Evolutionary conservation across 106 monocot species (phyloP), one percentile per base, ranked within the genome.

Genomic region (Apostasia shenzhenica): DNA sequence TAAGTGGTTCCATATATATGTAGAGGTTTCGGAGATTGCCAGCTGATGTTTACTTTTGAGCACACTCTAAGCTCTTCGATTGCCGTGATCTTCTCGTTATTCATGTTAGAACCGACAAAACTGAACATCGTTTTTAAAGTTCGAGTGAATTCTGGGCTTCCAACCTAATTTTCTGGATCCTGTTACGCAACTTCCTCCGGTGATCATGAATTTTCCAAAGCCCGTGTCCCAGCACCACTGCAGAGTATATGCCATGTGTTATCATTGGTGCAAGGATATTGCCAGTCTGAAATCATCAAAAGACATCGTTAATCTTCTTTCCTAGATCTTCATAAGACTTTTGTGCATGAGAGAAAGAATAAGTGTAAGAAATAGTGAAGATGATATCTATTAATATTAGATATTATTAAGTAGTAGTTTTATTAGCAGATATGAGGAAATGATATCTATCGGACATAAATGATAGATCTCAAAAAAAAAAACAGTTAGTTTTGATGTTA

Each of bases 251-350:
- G 3, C 91, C 91, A 71, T 95, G 95, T 11, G 91, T 95, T 49
- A 95, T 95, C 91, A 91, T 91, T 6, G 95, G 91, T 3, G 88
- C 79, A n/a, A 95, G 81, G 46, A 91, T 80, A 67, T 95, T 91
- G 70, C 82, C 95, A 14, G 95, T 95, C 95, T 95, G 83, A 60
- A 81, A 59, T 66, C 58, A 75, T 72, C 12, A 68, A 26, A 73
- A 61, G 8, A 45, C 5, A 68, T 12, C 0, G 41, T 60, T 43
- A 68, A 7, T 61, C 37, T 8, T 8, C 37, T 79, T 14, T 54
- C 49, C 38, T 41, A 44, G 6, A 7, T 67, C 48, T 12, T 38
- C 12, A 12, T 10, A 26, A 26, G 26, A 26, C 26, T 26, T 26
- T 26, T 26, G 26, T 0, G 26, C 26, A 26, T 26, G 26, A 26